Base-by-base conservation (phyloP, 1,284 basidiomycete genomes). In the Ustilago lituana region DNA sequence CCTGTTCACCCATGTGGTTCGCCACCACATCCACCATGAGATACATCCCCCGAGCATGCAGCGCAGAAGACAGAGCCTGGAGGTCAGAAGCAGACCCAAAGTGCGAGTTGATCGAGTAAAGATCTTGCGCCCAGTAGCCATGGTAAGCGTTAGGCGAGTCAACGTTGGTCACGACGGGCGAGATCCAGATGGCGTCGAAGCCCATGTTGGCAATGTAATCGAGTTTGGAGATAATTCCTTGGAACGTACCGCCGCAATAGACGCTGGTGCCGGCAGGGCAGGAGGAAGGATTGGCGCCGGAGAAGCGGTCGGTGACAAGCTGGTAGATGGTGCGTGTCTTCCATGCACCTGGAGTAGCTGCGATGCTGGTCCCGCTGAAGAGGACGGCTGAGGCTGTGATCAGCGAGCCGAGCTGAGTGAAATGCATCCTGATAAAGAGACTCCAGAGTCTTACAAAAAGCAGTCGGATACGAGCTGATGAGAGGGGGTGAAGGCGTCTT, bases 11-110 rank as follows among this genome's bases (percentile, higher is more conserved):
- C 44, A 90, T 86, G 79, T 90, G 88, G 82, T 91, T 91, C 26
- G 90, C 87, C 32, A 90, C 90, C 43, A 91, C 84, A 77, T 91
- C 90, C 60, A 91, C 87, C 90, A 91, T 91, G 67, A 91, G 84
- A 76, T 88, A 88, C 87, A 91, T 91, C 46, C 85, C 85, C 36
- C 90, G 86, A 24, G 84, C 83, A 80, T 92, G 90, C 14, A 91
- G 76, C 48, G 88, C 89, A 14, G 84, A 83, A 24, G 86, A 86
- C 38, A 91, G 85, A 0, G 86, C 85, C 66, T 89, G 88, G 49
- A 92, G 86, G 79, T 91, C 90, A 55, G 87, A 86, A 1, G 86
- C 83, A 4, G 87, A 86, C 9, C 90, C 90, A 69, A 91, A 91
- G 40, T 87, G 86, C 15, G 84, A 83, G 81, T 91, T 91, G 45